Conservation (phyloP, 106 monocot genomes). For the Dendrobium huoshanense region DNA sequence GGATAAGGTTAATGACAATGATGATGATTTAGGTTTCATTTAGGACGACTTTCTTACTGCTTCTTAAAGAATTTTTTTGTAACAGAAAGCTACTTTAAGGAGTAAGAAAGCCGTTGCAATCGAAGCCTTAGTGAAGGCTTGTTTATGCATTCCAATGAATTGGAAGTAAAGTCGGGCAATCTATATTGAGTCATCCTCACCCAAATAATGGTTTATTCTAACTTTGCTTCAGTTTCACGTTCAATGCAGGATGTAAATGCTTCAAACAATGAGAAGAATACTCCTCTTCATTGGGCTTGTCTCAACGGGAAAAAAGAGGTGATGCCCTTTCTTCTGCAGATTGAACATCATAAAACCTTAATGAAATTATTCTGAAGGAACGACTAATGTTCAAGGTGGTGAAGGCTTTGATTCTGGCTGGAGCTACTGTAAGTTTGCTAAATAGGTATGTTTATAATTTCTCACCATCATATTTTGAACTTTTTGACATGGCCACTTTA, state of each 20-base stretch:
- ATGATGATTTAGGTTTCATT: too few relatives aligned
- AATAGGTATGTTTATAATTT: neutral
- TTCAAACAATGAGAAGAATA: conserved; percentile 69
- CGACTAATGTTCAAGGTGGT: conserved; percentile 47
- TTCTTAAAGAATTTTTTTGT: too few relatives aligned
- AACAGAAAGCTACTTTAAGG: too few relatives aligned
- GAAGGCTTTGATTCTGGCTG: conserved; percentile 52
- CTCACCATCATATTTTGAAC: neutral
- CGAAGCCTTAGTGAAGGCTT: too few relatives aligned
- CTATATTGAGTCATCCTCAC: neutral
- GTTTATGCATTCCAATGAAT: too few relatives aligned
- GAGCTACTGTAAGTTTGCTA: conserved; percentile 38
- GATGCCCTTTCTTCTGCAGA: neutral
- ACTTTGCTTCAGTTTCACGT: neutral
- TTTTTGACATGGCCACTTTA: too few relatives aligned
- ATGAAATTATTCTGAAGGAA: conserved; percentile 2
- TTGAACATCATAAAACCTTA: neutral
- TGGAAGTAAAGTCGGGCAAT: neutral
- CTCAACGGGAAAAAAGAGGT: conserved; percentile 93
- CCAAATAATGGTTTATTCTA: neutral
- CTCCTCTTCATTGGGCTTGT: conserved; percentile 96
- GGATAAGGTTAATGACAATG: too few relatives aligned
- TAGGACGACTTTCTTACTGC: too few relatives aligned
- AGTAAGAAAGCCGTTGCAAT: too few relatives aligned
- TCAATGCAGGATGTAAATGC: conserved; percentile 74